Evolutionary conservation across 331 rosid genomes (phyloP), one percentile per base, ranked within the genome.

Genomic region (Malus hybrid): DNA sequence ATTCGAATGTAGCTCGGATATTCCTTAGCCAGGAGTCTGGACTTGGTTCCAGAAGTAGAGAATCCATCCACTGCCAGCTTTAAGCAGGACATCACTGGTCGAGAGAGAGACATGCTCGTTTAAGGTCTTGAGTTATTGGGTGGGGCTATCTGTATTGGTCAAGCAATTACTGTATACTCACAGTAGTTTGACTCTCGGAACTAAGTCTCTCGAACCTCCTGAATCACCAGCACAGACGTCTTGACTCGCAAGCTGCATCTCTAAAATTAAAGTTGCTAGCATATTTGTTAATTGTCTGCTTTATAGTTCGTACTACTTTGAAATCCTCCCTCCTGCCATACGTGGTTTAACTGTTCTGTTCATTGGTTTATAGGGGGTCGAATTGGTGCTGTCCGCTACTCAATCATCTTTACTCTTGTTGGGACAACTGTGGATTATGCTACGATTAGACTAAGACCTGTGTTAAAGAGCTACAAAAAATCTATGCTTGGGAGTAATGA

Each of bases 391-490:
- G 28, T 79, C 14, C 87, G 91, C 12, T 92, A 92, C 87, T 87
- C 97, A 0, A 29, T 81, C 65, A 54, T 86, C 46, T 94, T 94
- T 73, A 85, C 96, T 7, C 34, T 84, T 22, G 96, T 18, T 18
- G 99, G 99, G 73, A 88, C 97, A 33, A n/a, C 92, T 18, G 76
- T 77, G 2, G 99, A 94, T 79, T 94, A 62, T 71, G 79, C 83
- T 54, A 64, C 74, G 16, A 68, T 85, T 22, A 90, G 76, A 77
- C 69, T 84, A 56, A 88, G 70, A 79, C 86, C 88, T 22, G 56
- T 61, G 46, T 61, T 83, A 68, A 79, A 85, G 76, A 83, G 83
- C 83, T 86, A 70, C 63, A 52, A 34, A 64, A 83, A 88, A 69
- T 82, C 89, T 67, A 65, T 81, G 73, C 33, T 71, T 20, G 81